These are phyloP conservation scores for Lentinus tigrinus DNA, from an alignment of 768 basidiomycete genomes.

Conservation along the genomic window DNA sequence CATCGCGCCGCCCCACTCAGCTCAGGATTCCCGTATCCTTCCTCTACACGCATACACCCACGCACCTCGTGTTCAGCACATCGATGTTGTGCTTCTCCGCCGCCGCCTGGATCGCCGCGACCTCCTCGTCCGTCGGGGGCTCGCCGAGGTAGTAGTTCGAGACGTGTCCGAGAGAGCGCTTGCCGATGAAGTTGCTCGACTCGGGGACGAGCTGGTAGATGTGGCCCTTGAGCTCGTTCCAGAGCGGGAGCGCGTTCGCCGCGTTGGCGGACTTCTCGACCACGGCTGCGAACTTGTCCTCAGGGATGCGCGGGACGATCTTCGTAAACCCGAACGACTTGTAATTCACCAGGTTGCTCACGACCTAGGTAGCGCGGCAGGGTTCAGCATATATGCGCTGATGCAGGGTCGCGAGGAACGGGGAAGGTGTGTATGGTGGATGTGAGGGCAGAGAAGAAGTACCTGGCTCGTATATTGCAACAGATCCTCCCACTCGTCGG, in stretches of 20 bases:
- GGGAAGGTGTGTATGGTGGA: background rate
- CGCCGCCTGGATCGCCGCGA: conserved; percentile 68
- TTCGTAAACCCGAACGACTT: conserved; percentile 85
- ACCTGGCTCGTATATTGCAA: conserved; percentile 78
- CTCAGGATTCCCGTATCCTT: background rate
- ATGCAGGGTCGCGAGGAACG: background rate
- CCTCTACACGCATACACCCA: conserved; percentile 24
- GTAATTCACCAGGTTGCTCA: conserved; percentile 72
- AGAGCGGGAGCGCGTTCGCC: conserved; percentile 53
- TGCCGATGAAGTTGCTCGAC: conserved; percentile 71
- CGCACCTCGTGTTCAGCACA: conserved; percentile 78
- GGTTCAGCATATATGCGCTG: background rate
- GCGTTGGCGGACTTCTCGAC: conserved; percentile 61
- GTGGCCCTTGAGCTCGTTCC: conserved; percentile 70
- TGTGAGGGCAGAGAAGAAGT: background rate
- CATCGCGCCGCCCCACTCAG: background rate
- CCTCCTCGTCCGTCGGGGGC: conserved; percentile 71
- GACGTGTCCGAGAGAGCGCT: conserved; percentile 72
- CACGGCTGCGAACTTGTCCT: conserved; percentile 61
- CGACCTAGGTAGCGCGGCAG: conserved; percentile 29
- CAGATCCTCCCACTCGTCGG: conserved; percentile 66
- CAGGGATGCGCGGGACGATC: conserved; percentile 70
- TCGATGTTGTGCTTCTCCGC: conserved; percentile 77
- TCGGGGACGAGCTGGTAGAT: conserved; percentile 72
- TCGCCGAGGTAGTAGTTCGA: conserved; percentile 87